Evolutionary conservation across 164 flowering plant species (phyloP), one percentile per base, ranked within the genome.

Genomic region (Malania oleifera): DNA sequence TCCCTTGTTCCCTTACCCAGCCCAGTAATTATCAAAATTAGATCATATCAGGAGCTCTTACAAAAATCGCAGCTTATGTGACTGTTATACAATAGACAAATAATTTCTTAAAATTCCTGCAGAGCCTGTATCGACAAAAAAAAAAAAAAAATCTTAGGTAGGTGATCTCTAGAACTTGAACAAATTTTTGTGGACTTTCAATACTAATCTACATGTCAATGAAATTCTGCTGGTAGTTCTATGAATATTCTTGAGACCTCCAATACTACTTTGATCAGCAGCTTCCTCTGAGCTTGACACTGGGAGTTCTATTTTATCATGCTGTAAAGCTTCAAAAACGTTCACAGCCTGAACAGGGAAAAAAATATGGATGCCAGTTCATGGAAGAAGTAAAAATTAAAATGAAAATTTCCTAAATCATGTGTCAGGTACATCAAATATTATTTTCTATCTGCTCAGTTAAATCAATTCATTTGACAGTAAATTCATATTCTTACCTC

Each of bases 141-240:
- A n/a, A n/a, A n/a, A n/a, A n/a, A n/a, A n/a, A n/a, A n/a, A n/a
- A n/a, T n/a, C n/a, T n/a, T n/a, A n/a, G n/a, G n/a, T n/a, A n/a
- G n/a, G n/a, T n/a, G n/a, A n/a, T n/a, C n/a, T 46, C 70, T 77
- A 84, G 63, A 89, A 59, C 76, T 77, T 89, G 71, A 92, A 78
- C 57, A 89, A 62, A 48, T 82, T 85, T 63, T 73, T 83, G 57
- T 77, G 86, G 68, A 86, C 95, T 74, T 86, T 92, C 31, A 65
- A 51, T 18, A 87, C 93, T 27, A 73, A 49, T 40, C 96, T 77
- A 54, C 95, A 92, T 3, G 98, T 92, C 70, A 92, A 68, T 56
- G 96, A 91, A 65, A 91, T 58, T 74, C 95, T 74, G 45, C 65
- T 82, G 18, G 26, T 27, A 13, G 72, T 75, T 66, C 98, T 77